phyloP scores from a whole-genome alignment of 1,284 basidiomycete species.

The Sparassis latifolia region DNA sequence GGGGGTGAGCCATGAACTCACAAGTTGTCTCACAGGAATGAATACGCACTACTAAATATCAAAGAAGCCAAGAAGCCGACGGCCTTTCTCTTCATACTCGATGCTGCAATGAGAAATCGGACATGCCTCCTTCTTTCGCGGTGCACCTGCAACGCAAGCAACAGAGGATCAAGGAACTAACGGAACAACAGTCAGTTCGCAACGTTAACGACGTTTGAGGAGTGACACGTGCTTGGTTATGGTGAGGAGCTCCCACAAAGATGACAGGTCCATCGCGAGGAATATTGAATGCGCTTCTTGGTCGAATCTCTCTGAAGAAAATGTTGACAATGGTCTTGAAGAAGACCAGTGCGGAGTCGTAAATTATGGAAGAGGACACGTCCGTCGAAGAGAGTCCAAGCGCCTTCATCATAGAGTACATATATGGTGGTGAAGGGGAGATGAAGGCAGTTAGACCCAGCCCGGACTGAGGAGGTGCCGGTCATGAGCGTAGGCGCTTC shows the following conservation, averaged over 20 bases:
- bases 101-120: constrained; percentile 90
- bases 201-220: constrained; percentile 1
- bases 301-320: constrained; percentile 96
- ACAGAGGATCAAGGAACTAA: constrained; percentile 92
- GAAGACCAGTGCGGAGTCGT: constrained; percentile 66
- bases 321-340: constrained; percentile 87
- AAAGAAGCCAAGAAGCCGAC: constrained; percentile 82
- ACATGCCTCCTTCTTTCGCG: constrained; percentile 82
- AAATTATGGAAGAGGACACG: constrained; percentile 21
- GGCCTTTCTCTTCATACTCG: constrained; percentile 77
- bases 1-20: constrained; percentile 11
- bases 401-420: constrained; percentile 3
- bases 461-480: no score
- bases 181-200: constrained; percentile 3
- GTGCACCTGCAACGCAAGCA: constrained; percentile 85
- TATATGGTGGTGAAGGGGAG: constrained; percentile 9
- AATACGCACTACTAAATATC: constrained; percentile 85
- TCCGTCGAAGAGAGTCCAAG: no score
- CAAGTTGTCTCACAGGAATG: background rate
- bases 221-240: constrained; percentile 71
- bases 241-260: constrained; percentile 95
- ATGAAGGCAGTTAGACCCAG: background rate
- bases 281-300: constrained; percentile 93
- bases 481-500: no score
- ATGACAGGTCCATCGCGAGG: constrained; percentile 91